phyloP scores from a whole-genome alignment of 768 basidiomycete species.

The Paxillus involutus region DNA sequence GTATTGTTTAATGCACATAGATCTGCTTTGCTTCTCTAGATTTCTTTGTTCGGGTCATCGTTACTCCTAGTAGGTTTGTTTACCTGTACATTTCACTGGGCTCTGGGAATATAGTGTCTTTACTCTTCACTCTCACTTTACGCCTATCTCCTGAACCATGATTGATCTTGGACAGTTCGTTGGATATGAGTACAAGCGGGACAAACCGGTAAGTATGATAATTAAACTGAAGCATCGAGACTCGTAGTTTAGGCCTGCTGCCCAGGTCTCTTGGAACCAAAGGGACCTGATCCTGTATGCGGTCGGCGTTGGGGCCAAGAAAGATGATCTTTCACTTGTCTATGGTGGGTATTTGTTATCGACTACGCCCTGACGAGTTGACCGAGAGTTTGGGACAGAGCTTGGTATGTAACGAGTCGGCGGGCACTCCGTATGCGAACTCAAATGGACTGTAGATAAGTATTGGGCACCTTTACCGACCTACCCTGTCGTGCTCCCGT shows the following conservation, averaged over 20 bases:
- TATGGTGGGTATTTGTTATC: conserved; percentile 49
- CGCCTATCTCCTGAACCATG: background rate
- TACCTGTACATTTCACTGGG: background rate
- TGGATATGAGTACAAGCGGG: conserved; percentile 1
- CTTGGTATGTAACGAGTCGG: background rate
- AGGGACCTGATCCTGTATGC: conserved; percentile 75
- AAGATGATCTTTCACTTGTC: conserved; percentile 58
- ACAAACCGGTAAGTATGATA: background rate
- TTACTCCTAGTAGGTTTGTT: background rate
- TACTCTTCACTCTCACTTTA: background rate
- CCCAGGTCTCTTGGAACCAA: conserved; percentile 74
- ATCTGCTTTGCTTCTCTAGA: background rate
- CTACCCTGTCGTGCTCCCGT: conserved; percentile 70
- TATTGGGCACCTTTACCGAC: conserved; percentile 73
- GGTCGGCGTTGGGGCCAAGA: conserved; percentile 73
- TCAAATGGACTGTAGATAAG: conserved; percentile 39
- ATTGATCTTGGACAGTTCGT: conserved; percentile 3
- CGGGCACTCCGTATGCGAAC: background rate
- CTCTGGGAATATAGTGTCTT: background rate
- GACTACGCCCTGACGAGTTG: background rate
- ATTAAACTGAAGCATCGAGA: background rate
- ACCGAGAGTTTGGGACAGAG: background rate
- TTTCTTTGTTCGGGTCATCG: background rate
- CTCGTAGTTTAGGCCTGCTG: background rate
- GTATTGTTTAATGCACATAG: background rate